Evolutionary conservation across 148 eudicot genomes (phyloP).

Genomic region (Dianthus caryophyllus): DNA sequence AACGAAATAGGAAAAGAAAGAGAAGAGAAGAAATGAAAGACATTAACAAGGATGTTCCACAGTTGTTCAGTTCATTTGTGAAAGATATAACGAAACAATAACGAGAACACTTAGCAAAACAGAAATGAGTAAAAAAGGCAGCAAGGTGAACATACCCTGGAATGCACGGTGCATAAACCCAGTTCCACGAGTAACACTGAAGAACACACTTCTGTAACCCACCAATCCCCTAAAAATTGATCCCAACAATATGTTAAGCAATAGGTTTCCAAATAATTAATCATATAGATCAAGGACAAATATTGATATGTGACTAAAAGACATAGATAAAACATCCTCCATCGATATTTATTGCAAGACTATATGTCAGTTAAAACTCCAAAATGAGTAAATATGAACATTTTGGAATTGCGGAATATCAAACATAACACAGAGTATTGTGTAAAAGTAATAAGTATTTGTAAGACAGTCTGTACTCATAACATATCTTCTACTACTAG

Average conservation of each 20-base stretch:
- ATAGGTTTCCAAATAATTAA: not conserved
- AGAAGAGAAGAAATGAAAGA: not conserved
- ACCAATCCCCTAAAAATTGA: constrained; percentile 84
- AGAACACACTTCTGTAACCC: constrained; percentile 97
- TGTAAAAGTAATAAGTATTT: not conserved
- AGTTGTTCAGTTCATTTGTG: not conserved
- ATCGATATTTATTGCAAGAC: not conserved
- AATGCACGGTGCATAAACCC: constrained; percentile 99
- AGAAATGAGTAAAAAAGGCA: not conserved
- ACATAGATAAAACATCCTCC: not conserved
- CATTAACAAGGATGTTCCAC: not conserved
- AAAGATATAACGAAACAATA: not conserved
- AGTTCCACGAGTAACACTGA: constrained; percentile 91
- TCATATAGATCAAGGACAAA: not conserved
- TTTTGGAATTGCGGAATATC: too few species aligned
- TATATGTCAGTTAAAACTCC: not conserved
- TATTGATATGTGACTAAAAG: not conserved
- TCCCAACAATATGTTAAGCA: not conserved
- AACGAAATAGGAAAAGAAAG: not conserved
- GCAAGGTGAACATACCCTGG: constrained; percentile 45
- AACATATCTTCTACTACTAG: not conserved
- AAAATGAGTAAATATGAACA: not conserved
- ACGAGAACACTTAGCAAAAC: not conserved
- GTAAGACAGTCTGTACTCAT: not conserved
- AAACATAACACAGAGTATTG: too few species aligned